Base-by-base conservation (phyloP, 1,284 basidiomycete genomes). In the Sporisorium exsertum region DNA sequence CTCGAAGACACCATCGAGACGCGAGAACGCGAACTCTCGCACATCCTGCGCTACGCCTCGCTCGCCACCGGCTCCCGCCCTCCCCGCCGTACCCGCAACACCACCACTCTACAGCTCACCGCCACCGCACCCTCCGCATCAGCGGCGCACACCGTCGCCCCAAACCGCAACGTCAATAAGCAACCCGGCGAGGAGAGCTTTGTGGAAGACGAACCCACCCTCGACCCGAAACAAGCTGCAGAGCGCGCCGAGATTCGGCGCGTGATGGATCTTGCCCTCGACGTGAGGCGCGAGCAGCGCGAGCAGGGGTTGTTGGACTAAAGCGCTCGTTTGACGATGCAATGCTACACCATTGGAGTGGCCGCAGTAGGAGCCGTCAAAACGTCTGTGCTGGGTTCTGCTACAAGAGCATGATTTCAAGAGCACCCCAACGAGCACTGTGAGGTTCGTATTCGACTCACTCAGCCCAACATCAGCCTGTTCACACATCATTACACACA, bases 231-330 rank as follows among this genome's bases (percentile, higher is more conserved):
- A 8, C 5, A n/a, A 3, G 51, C 51, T 3, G 52, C 35, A 5
- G 58, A 72, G 43, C 20, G 60, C 8, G 45, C 40, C n/a, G 45
- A 68, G 15, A 27, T 62, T 2, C 35, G 45, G 5, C 33, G 64
- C 3, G 35, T 71, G 13, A 71, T 76, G 64, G 35, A 76, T 24
- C 10, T 57, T 0, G 73, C 73, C 1, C 46, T 76, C 29, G 47
- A 64, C 24, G 68, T 72, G 18, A 33, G 73, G 15, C 22, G 52
- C 26, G 50, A 76, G 18, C 73, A 76, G 40, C 59, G 68, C 20
- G 27, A 64, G 33, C 46, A 55, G 9, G 73, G 73, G 3, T 35
- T 76, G 13, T 50, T 76, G 16, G 68, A 76, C 29, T 75, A 10
- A 32, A 5, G 29, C 29, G n/a, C n/a, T n/a, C n/a, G n/a, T n/a